These are phyloP conservation scores for Lactarius tabidus DNA, from an alignment of 768 basidiomycete species.

Conservation along the genomic window DNA sequence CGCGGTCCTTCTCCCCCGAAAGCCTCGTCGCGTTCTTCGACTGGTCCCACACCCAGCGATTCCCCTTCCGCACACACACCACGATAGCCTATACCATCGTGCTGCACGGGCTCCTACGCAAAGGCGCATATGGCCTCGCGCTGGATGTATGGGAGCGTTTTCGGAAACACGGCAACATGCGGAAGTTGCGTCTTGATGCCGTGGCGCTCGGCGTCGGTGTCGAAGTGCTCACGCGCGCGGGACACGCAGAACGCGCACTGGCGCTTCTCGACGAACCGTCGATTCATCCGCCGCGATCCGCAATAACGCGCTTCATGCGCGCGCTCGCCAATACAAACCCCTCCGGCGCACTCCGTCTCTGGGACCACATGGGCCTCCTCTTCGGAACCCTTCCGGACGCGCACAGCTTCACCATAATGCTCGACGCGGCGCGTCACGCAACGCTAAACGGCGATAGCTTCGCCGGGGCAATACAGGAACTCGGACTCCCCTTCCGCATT, in stretches of 20 bases:
- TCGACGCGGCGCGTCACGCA: conserved; percentile 56
- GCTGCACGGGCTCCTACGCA: conserved; percentile 49
- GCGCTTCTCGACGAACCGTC: conserved; percentile 40
- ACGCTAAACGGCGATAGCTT: conserved; percentile 49
- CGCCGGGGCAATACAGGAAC: conserved; percentile 45
- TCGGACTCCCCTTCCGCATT: conserved; percentile 38
- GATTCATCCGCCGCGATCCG: conserved; percentile 1
- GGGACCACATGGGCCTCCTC: conserved; percentile 58
- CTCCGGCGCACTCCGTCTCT: conserved; percentile 60
- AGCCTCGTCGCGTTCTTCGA: conserved; percentile 40
- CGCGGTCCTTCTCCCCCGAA: conserved; percentile 25
- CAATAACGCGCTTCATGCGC: conserved; percentile 40
- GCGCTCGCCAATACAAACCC: conserved; percentile 48
- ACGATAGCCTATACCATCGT: conserved; percentile 50
- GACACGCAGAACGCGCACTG: conserved; percentile 47
- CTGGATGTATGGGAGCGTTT: conserved; percentile 29
- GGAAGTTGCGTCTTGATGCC: conserved; percentile 39
- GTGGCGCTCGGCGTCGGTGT: conserved; percentile 49
- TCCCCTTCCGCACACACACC: conserved; percentile 36
- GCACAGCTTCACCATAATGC: conserved; percentile 53
- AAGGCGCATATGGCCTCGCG: conserved; percentile 40
- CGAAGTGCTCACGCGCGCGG: conserved; percentile 43
- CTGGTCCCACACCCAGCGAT: conserved; percentile 30
- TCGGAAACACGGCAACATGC: conserved; percentile 6
- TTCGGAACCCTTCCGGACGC: conserved; percentile 56